Evolutionary conservation across 805 yeast genomes (phyloP).

Genomic region (Metschnikowia arizonensis): DNA sequence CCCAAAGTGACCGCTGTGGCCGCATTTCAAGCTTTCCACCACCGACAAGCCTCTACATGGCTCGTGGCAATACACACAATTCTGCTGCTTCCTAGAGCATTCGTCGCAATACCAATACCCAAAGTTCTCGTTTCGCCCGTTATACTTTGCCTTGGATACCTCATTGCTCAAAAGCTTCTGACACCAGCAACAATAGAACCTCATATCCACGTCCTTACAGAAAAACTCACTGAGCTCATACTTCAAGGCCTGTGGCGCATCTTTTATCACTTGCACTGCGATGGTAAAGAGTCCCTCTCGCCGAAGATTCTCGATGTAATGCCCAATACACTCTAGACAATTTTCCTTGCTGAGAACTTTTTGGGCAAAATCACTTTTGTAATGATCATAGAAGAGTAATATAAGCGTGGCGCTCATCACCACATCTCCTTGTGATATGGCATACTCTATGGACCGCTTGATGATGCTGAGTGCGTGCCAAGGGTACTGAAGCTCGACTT

Average conservation of each 20-base stretch:
- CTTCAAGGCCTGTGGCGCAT: slow-evolving; percentile 30
- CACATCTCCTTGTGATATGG: slow-evolving; percentile 60
- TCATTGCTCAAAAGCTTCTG: slow-evolving; percentile 58
- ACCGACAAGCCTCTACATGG: slow-evolving; percentile 71
- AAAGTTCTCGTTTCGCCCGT: slow-evolving; percentile 29
- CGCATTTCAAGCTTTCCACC: slow-evolving; percentile 60
- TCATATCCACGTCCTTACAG: slow-evolving; percentile 32
- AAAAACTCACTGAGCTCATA: slow-evolving; percentile 29
- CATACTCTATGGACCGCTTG: slow-evolving; percentile 49
- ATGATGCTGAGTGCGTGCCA: slow-evolving; percentile 56
- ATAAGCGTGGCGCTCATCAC: slow-evolving; percentile 56
- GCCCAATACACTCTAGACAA: slow-evolving; percentile 52
- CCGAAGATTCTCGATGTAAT: slow-evolving; percentile 53
- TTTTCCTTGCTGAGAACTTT: slow-evolving; percentile 21
- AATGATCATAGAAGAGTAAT: slow-evolving; percentile 44
- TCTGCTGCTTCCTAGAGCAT: slow-evolving; percentile 56
- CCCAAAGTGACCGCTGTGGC: slow-evolving; percentile 81
- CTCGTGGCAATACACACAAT: slow-evolving; percentile 75
- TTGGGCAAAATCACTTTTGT: slow-evolving; percentile 9
- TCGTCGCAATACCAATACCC: slow-evolving; percentile 86
- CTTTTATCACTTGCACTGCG: slow-evolving; percentile 54
- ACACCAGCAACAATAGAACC: slow-evolving; percentile 60
- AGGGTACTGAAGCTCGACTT: slow-evolving; percentile 31
- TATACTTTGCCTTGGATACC: slow-evolving; percentile 38
- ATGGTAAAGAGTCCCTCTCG: slow-evolving; percentile 48